These are phyloP conservation scores for Ceratocystiopsis minuta DNA, from an alignment of 2,329 filamentous ascomycete genomes.

Conservation along the genomic window DNA sequence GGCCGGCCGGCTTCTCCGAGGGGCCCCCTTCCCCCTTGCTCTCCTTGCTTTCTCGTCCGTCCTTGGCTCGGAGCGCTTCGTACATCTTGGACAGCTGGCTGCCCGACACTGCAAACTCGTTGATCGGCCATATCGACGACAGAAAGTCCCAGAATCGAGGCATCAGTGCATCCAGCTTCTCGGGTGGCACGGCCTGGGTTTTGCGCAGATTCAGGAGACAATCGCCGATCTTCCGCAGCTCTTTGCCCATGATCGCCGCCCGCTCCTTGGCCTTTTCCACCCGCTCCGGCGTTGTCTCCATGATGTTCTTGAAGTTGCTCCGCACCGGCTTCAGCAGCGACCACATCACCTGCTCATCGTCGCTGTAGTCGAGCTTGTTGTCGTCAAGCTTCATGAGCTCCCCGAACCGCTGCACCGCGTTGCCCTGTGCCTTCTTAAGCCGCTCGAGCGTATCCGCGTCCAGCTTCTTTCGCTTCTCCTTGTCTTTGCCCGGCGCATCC, in stretches of 20 bases:
- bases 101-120: slow-evolving; percentile 19
- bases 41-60: slow-evolving; percentile 14
- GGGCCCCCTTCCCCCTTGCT: slow-evolving; percentile 2
- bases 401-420: slow-evolving; percentile 19
- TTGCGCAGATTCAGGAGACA: slow-evolving; percentile 17
- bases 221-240: slow-evolving; percentile 19
- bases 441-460: slow-evolving; percentile 19
- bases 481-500: slow-evolving; percentile 16
- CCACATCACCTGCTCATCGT: slow-evolving; percentile 20
- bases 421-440: slow-evolving; percentile 16
- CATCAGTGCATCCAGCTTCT: slow-evolving; percentile 17
- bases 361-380: slow-evolving; percentile 16
- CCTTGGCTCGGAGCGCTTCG: slow-evolving; percentile 17
- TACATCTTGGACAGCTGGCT: slow-evolving; percentile 20
- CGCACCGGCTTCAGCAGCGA: slow-evolving; percentile 20
- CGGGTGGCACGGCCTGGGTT: slow-evolving; percentile 14
- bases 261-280: slow-evolving; percentile 18
- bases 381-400: slow-evolving; percentile 20
- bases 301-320: slow-evolving; percentile 19
- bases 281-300: slow-evolving; percentile 16
- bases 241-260: slow-evolving; percentile 19
- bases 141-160: slow-evolving; percentile 22
- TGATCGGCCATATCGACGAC: slow-evolving; percentile 21
- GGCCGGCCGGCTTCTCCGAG: slow-evolving; percentile 8
- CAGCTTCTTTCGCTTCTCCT: slow-evolving; percentile 19